Conservation (phyloP, 106 monocot species). For the Chionographis japonica region DNA sequence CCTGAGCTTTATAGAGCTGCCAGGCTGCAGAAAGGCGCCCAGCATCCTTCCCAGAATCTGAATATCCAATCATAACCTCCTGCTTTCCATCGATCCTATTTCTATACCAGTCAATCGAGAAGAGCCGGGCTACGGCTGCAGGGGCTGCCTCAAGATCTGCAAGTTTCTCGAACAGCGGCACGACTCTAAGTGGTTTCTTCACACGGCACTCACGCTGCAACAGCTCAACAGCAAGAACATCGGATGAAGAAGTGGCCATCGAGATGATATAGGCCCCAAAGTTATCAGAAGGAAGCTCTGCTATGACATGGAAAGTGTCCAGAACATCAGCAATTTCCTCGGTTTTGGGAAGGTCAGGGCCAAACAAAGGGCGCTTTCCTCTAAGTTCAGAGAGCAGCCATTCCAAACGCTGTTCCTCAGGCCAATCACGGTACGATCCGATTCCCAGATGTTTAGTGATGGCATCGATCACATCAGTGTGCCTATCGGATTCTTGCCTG, state of each 20-base stretch:
- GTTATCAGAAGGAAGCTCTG: conserved; percentile 84
- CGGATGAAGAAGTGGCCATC: conserved; percentile 84
- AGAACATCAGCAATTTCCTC: conserved; percentile 91
- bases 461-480: conserved; percentile 90
- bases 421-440: conserved; percentile 91
- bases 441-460: conserved; percentile 86
- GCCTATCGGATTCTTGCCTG: conserved; percentile 95
- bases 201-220: conserved; percentile 70
- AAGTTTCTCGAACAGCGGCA: conserved; percentile 87
- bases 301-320: conserved; percentile 67
- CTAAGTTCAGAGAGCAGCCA: conserved; percentile 90
- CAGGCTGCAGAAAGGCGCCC: conserved; percentile 92
- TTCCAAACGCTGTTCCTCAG: conserved; percentile 84
- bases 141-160: conserved; percentile 88
- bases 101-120: conserved; percentile 84
- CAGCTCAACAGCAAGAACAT: conserved; percentile 80
- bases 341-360: conserved; percentile 76
- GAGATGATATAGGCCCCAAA: conserved; percentile 98
- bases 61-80: conserved; percentile 97
- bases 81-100: conserved; percentile 81
- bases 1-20: conserved; percentile 89
- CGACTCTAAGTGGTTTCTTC: conserved; percentile 73
- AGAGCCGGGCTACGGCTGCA: conserved; percentile 71
- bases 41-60: conserved; percentile 94
- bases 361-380: conserved; percentile 94